Evolutionary conservation across 495 filamentous ascomycete genomes (phyloP).

Genomic region (Barbatosphaeria neglecta): DNA sequence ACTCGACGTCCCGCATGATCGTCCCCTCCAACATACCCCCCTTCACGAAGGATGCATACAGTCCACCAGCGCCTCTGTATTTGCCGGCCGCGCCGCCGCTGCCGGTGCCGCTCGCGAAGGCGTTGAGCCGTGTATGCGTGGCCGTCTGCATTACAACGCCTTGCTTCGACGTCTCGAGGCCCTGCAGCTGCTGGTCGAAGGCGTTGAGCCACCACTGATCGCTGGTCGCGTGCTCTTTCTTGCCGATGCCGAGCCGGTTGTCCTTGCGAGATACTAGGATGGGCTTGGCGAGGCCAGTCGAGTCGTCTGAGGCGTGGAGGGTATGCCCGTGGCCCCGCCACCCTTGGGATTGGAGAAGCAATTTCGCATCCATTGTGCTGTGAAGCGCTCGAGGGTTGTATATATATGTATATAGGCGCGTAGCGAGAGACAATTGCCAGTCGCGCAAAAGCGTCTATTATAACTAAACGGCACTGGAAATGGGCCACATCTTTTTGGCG

Average conservation of each 20-base stretch:
- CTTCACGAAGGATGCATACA: conserved; percentile 74
- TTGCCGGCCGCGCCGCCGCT: conserved; percentile 29
- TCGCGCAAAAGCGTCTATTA: too few relatives aligned
- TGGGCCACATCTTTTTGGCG: too few relatives aligned
- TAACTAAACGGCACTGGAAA: too few relatives aligned
- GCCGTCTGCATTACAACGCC: conserved; percentile 37
- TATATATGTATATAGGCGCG: neutral
- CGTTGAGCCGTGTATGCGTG: conserved; percentile 38
- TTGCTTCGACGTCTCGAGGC: conserved; percentile 44
- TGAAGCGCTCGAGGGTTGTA: neutral
- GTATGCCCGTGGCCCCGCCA: conserved; percentile 70
- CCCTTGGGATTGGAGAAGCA: conserved; percentile 62
- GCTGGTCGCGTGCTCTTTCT: conserved; percentile 49
- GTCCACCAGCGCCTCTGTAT: conserved; percentile 40
- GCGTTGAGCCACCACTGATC: conserved; percentile 74
- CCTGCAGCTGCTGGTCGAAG: conserved; percentile 67
- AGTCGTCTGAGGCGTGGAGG: conserved; percentile 53
- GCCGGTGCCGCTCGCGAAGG: conserved; percentile 24
- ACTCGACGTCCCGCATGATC: conserved; percentile 23
- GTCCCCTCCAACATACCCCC: conserved; percentile 66
- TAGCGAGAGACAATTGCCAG: neutral
- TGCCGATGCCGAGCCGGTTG: conserved; percentile 60
- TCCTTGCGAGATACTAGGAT: conserved; percentile 56
- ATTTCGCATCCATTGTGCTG: conserved; percentile 50
- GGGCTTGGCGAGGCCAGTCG: conserved; percentile 55